phyloP scores from a whole-genome alignment of 176 grass and related monocot genomes.

The Chrysopogon serrulatus region DNA sequence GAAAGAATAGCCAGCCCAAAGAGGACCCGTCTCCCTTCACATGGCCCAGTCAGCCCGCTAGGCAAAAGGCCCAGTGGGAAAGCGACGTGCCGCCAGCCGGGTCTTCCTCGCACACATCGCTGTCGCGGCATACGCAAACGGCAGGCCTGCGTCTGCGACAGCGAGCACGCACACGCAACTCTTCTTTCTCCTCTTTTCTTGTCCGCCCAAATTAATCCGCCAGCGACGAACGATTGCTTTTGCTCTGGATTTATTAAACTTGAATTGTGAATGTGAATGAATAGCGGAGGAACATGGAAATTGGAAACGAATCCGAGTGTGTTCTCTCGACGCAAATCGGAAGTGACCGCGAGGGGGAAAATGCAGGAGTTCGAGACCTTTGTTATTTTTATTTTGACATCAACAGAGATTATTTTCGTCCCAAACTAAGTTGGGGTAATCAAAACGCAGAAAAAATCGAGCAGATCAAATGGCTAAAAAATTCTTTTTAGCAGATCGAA shows the following conservation, averaged over 20 bases:
- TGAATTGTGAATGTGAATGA: too few species aligned
- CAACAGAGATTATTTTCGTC: neutral
- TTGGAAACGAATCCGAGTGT: neutral
- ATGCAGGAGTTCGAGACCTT: neutral
- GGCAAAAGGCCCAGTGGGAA: neutral
- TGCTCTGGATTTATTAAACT: too few species aligned
- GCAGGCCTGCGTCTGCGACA: too few species aligned
- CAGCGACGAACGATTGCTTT: neutral
- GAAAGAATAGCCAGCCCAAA: neutral
- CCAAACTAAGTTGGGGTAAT: too few species aligned
- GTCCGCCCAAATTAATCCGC: neutral
- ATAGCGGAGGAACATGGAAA: neutral
- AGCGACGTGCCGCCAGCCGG: neutral
- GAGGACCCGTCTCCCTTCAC: neutral
- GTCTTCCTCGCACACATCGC: neutral
- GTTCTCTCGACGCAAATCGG: neutral
- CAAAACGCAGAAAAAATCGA: neutral
- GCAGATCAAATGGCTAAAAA: too few species aligned
- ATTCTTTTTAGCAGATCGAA: too few species aligned
- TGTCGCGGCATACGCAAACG: neutral
- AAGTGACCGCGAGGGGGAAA: too few species aligned
- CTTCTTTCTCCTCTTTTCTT: neutral
- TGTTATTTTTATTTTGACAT: too few species aligned
- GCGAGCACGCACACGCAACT: neutral
- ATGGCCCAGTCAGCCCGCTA: neutral